Percentiles rank a stretch among this genome's conserved stretches.
These are phyloP conservation scores for Phanerochaete sordida DNA, from an alignment of 768 basidiomycete species.

Conservation along the genomic window DNA sequence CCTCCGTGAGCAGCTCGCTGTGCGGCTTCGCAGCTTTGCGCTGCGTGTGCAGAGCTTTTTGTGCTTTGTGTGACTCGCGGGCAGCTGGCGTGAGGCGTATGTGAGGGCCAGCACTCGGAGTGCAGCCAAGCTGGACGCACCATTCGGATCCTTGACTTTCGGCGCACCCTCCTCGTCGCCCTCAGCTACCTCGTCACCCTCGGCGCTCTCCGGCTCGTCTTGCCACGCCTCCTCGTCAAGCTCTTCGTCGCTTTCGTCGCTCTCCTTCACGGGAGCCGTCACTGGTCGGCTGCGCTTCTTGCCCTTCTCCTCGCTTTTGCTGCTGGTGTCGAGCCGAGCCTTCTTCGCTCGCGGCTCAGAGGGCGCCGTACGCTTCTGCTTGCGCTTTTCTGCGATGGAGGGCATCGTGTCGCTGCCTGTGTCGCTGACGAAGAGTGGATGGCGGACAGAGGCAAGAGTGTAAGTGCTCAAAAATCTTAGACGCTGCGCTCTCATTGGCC, in stretches of 20 bases:
- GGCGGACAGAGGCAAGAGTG: background rate
- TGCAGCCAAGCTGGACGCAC: conserved; percentile 31
- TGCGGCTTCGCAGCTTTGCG: conserved; percentile 78
- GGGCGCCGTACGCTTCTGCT: conserved; percentile 51
- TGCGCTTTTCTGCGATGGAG: conserved; percentile 34
- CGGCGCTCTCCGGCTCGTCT: background rate
- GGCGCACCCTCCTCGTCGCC: background rate
- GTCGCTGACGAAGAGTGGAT: background rate
- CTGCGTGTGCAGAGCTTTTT: conserved; percentile 62
- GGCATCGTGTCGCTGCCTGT: background rate
- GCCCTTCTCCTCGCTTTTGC: conserved; percentile 23
- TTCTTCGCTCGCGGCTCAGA: conserved; percentile 52
- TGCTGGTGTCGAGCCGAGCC: conserved; percentile 37
- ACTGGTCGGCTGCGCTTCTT: conserved; percentile 64
- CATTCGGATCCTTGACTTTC: conserved; percentile 52
- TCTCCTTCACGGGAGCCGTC: conserved; percentile 35
- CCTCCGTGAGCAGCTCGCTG: conserved; percentile 61
- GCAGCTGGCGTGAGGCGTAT: too few relatives aligned
- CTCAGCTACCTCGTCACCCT: conserved; percentile 15
- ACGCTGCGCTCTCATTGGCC: background rate
- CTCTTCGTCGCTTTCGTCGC: conserved; percentile 30
- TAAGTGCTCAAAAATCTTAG: background rate
- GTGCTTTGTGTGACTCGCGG: conserved; percentile 68
- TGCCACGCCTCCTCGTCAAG: conserved; percentile 15
- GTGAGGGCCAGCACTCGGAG: background rate